Evolutionary conservation across 352 stramenopile species (phyloP), one percentile per base, ranked within the genome.

Genomic region (Phytopythium vexans): DNA sequence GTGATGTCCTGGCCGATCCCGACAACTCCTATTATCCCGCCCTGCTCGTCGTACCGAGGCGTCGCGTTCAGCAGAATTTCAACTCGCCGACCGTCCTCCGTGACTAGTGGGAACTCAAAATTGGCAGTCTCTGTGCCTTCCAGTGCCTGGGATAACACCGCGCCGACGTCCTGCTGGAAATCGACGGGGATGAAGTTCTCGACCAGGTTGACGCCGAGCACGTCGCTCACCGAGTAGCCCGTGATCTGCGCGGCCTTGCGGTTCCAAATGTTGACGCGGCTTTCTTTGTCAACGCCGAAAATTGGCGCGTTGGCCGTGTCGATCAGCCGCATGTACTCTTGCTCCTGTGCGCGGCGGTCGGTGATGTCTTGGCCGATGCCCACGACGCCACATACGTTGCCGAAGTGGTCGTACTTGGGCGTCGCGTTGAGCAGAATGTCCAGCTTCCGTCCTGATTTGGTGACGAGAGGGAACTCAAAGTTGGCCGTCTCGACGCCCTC

Each of bases 281-380:
- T 70, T 9, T 91, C 65, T 3, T 50, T 54, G 41, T 92, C 81
- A n/a, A 89, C 69, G 50, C 77, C 81, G 41, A 92, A 88, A 7
- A 64, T 72, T 15, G 55, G 63, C 33, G 45, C 56, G 44, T 61
- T 72, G 21, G 60, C 68, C 35, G 71, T 72, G 48, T 68, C 54
- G 31, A 70, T 70, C 9, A 70, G 52, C 15, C 62, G 57, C n/a
- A n/a, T n/a, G 60, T 72, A 92, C 38, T 95, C 90, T 36, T 95
- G 87, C 27, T 97, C 81, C 54, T 96, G 77, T 0, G 88, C 86
- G 16, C 95, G 83, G 1, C 81, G 77, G 36, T 86, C 72, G 9
- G 81, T 92, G 49, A 92, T 88, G 55, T 89, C 81, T 39, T 89
- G 78, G 7, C 81, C 81, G 42, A 92, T 92, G 31, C 78, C 74